Percentiles rank a stretch among this genome's conserved stretches.
Conservation (phyloP, 257 asterid genomes). For the Paraleonurus japonicus region DNA sequence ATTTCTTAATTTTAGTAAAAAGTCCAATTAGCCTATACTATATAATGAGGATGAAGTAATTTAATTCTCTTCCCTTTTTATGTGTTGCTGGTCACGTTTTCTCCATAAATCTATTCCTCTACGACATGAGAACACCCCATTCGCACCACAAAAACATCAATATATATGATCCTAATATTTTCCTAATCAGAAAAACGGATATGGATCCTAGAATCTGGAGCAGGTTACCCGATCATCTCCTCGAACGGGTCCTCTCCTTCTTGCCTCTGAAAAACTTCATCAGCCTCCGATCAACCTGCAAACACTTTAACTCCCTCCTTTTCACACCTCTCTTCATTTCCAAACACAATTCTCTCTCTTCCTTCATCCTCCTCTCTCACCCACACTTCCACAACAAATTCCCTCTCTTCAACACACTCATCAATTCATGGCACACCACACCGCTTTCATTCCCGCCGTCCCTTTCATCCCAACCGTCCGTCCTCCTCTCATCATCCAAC, state of each 20-base stretch:
- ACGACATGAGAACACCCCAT: too few species aligned
- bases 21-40: too few species aligned
- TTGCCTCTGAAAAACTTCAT: constrained; percentile 60
- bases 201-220: constrained; percentile 74
- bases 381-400: constrained; percentile 42
- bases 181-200: not conserved
- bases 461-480: constrained; percentile 42
- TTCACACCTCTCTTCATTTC: constrained; percentile 55
- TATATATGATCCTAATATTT: not conserved
- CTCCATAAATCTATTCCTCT: too few species aligned
- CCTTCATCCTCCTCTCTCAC: constrained; percentile 69
- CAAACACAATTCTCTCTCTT: constrained; percentile 41
- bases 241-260: constrained; percentile 55
- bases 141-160: too few species aligned
- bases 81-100: too few species aligned
- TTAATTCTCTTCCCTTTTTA: too few species aligned
- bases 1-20: too few species aligned
- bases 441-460: constrained; percentile 46
- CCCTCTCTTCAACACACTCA: constrained; percentile 48
- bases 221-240: constrained; percentile 53
- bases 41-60: too few species aligned
- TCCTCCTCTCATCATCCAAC: constrained; percentile 34
- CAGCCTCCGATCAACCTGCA: constrained; percentile 61
- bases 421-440: constrained; percentile 44
- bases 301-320: constrained; percentile 54